A percentile compares a stretch with the other conserved stretches of the same genome.
Evolutionary conservation across 306 rosid genomes (phyloP).

Genomic region (Pueraria montana): DNA sequence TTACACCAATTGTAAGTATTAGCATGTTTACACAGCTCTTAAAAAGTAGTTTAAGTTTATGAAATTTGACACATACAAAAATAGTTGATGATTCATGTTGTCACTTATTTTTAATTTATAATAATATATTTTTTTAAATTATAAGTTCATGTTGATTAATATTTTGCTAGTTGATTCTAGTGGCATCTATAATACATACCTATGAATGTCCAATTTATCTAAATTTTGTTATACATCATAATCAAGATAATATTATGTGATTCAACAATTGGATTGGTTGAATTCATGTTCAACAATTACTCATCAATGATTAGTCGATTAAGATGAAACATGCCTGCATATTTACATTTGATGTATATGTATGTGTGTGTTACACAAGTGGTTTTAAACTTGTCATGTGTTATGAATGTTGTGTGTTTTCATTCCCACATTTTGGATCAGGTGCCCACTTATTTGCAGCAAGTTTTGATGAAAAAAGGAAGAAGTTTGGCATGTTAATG

Average conservation of each 20-base stretch:
- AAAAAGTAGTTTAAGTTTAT: neutral
- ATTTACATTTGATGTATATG: neutral
- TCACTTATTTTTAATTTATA: slow-evolving; percentile 21
- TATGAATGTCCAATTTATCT: neutral
- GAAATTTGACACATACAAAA: neutral
- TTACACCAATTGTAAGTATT: neutral
- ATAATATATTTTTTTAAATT: neutral
- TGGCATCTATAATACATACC: neutral
- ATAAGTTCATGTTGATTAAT: neutral
- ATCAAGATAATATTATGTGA: neutral
- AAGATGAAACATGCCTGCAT: slow-evolving; percentile 1
- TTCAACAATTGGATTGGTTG: neutral
- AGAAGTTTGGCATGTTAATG: slow-evolving; percentile 29
- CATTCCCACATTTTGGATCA: neutral
- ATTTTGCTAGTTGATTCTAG: no score
- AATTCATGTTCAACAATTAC: neutral
- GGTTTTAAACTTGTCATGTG: neutral
- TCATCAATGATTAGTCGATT: slow-evolving; percentile 3
- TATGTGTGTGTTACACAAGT: neutral
- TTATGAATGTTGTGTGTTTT: neutral
- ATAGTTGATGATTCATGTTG: neutral
- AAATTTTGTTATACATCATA: neutral
- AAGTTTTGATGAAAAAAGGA: neutral
- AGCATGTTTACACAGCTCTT: neutral
- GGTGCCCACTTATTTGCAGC: slow-evolving; percentile 7